Conservation (phyloP, 2,329 filamentous ascomycete genomes). For the Phialocephala subalpina region DNA sequence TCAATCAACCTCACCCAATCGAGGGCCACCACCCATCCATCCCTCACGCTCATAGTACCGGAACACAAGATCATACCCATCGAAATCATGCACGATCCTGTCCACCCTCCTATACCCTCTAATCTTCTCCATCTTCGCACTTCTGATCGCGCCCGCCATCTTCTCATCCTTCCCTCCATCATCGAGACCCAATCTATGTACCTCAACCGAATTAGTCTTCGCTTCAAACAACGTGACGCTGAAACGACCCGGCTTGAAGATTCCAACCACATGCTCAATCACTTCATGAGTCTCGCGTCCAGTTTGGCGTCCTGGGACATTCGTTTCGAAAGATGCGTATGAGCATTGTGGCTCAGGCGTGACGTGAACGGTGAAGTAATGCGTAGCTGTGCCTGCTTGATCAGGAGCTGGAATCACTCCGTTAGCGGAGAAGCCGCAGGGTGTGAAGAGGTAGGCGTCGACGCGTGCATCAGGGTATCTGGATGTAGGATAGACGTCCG, state of each 20-base stretch:
- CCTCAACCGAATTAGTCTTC: slow-evolving; percentile 60
- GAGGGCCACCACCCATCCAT: slow-evolving; percentile 55
- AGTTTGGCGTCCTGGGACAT: slow-evolving; percentile 88
- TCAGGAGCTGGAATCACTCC: slow-evolving; percentile 86
- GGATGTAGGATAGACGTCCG: slow-evolving; percentile 84
- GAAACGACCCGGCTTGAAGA: slow-evolving; percentile 98
- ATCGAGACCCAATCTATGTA: slow-evolving; percentile 42
- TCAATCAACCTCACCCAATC: slow-evolving; percentile 43
- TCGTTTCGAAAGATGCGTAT: slow-evolving; percentile 98
- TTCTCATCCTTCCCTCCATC: slow-evolving; percentile 42
- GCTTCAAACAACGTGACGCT: slow-evolving; percentile 96
- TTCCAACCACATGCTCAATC: slow-evolving; percentile 90
- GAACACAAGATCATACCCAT: slow-evolving; percentile 97
- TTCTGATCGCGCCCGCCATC: slow-evolving; percentile 52
- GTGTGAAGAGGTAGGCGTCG: slow-evolving; percentile 95
- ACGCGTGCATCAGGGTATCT: slow-evolving; percentile 93
- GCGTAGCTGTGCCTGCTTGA: slow-evolving; percentile 58
- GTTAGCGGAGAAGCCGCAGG: slow-evolving; percentile 97
- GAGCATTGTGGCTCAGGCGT: slow-evolving; percentile 97
- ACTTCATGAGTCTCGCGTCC: slow-evolving; percentile 90
- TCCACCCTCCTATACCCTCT: slow-evolving; percentile 89
- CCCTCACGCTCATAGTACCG: slow-evolving; percentile 94
- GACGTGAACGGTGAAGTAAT: slow-evolving; percentile 99
- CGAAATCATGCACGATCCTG: slow-evolving; percentile 95
- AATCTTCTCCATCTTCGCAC: slow-evolving; percentile 71